Base-by-base conservation (phyloP, 306 rosid species). In the Canavalia gladiata region DNA sequence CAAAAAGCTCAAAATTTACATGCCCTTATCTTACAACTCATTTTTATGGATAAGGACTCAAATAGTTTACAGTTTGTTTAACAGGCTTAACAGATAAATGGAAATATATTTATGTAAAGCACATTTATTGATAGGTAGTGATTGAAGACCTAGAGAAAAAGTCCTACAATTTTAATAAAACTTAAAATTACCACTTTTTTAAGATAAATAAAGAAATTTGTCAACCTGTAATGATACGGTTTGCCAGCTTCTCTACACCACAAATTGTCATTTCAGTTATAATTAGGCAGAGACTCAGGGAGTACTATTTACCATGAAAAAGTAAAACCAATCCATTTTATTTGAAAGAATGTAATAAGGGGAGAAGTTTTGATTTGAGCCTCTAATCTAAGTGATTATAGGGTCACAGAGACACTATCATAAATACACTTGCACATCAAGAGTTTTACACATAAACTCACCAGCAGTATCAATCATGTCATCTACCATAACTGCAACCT, bases 391-490 rank as follows among this genome's bases (percentile, higher is more conserved):
- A 76, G 42, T 76, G 50, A 62, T 62, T 52, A 63, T 4, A 78
- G 46, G 75, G 72, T 37, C 31, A 47, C 39, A 60, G 9, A 81
- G 54, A 56, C 35, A 55, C 8, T 71, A 62, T 51, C 56, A 57
- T 73, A 67, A 73, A n/a, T 46, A 25, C 52, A 49, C 45, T 57
- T 37, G 46, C 4, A 73, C 56, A 49, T 68, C 31, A 74, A 73
- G 71, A 54, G 28, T 73, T 64, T 55, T 2, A 77, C 8, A 33
- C 49, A 50, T 56, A 25, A 78, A 86, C 95, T 76, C 74, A 92
- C 98, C 98, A 54, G 98, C 98, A 9, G 98, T 94, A 83, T 92
- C 98, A 74, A 94, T 94, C 98, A 94, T 94, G 89, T 94, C 97
- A 86, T 92, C 98, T 67, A 94, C 97, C 98, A 92, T 92, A 68